These are phyloP conservation scores for Pulicaria dysenterica DNA, from an alignment of 129 eudicot genomes.

Conservation along the genomic window DNA sequence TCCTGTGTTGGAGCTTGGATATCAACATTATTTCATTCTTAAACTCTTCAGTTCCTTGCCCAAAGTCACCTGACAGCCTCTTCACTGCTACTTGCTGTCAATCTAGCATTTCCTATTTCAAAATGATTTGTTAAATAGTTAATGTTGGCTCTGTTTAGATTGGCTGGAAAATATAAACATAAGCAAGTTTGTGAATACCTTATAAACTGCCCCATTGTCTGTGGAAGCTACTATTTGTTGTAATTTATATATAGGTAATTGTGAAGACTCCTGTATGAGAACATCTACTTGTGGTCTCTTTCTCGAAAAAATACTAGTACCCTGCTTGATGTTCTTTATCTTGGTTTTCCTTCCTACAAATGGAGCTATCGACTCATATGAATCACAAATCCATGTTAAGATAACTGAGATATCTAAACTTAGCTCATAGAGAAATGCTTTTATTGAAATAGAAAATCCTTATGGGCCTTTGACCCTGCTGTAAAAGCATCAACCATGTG, in stretches of 20 bases:
- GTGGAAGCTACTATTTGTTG: slow-evolving; percentile 37
- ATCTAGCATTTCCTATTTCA: slow-evolving; percentile 36
- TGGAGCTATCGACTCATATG: slow-evolving; percentile 1
- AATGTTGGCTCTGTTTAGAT: background rate
- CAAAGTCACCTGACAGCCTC: slow-evolving; percentile 39
- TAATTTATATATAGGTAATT: slow-evolving; percentile 34
- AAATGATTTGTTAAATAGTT: slow-evolving; percentile 2
- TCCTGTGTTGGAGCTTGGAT: slow-evolving; percentile 46
- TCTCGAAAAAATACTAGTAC: slow-evolving; percentile 10
- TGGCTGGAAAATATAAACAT: background rate
- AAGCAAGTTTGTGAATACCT: slow-evolving; percentile 29
- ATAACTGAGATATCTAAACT: background rate
- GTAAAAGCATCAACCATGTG: background rate
- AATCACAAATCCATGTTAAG: slow-evolving; percentile 4
- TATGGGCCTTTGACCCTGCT: too few relatives aligned
- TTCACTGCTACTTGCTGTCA: slow-evolving; percentile 44
- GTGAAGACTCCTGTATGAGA: slow-evolving; percentile 24
- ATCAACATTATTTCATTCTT: slow-evolving; percentile 42
- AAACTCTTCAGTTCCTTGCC: slow-evolving; percentile 43
- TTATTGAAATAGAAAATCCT: background rate
- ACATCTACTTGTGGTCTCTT: slow-evolving; percentile 18
- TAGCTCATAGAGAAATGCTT: background rate
- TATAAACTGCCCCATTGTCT: slow-evolving; percentile 40
- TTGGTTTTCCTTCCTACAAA: slow-evolving; percentile 28
- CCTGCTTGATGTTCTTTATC: background rate